These are phyloP conservation scores for Boletus bicolor DNA, from an alignment of 768 basidiomycete genomes.

Conservation along the genomic window DNA sequence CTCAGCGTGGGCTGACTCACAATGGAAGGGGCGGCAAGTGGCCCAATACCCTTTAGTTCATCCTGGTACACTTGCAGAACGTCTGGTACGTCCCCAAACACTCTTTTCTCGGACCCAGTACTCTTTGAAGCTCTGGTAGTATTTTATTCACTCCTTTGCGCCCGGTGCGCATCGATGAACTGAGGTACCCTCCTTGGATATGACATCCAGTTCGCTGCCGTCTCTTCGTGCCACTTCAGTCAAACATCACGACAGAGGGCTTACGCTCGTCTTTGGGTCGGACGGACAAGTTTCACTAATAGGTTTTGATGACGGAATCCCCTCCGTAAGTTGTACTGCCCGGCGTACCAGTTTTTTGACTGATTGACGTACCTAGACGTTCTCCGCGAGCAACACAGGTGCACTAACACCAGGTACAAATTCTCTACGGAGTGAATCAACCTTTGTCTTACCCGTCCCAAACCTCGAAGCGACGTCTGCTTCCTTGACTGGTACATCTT, in stretches of 20 bases:
- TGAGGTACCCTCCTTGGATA: constrained; percentile 10
- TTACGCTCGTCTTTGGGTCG: constrained; percentile 27
- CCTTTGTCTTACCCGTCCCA: constrained; percentile 11
- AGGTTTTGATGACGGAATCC: constrained; percentile 10
- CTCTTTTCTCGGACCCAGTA: background rate
- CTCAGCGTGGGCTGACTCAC: constrained; percentile 10
- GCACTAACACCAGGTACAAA: constrained; percentile 1
- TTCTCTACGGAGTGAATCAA: background rate
- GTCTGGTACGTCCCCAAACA: constrained; percentile 1
- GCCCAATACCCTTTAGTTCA: background rate
- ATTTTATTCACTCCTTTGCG: constrained; percentile 16
- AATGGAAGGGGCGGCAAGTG: background rate
- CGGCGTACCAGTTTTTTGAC: too few relatives aligned
- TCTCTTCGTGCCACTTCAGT: constrained; percentile 8
- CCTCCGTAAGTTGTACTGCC: constrained; percentile 3
- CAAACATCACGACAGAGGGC: constrained; percentile 16
- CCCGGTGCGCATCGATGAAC: constrained; percentile 31
- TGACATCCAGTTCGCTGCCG: constrained; percentile 13
- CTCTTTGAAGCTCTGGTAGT: background rate
- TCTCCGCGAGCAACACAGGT: constrained; percentile 1
- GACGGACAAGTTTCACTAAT: constrained; percentile 28
- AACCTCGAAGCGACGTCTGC: constrained; percentile 21
- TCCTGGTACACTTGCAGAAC: background rate
- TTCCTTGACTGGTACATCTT: background rate
- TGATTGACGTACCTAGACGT: constrained; percentile 10